Conservation (phyloP, 108 stramenopile species). For the Skeletonema potamos region DNA sequence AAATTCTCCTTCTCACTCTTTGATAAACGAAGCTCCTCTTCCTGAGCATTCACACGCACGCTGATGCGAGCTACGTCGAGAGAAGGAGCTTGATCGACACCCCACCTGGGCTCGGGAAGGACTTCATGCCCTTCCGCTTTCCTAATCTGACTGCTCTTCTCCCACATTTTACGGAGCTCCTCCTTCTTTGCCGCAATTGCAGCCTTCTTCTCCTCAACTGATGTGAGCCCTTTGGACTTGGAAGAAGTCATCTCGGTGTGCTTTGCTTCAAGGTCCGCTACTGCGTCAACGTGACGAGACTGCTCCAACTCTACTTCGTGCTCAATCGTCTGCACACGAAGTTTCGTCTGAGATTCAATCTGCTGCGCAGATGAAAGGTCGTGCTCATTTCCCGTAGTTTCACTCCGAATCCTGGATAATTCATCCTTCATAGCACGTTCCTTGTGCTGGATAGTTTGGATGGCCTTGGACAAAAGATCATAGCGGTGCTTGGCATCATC, state of each 20-base stretch:
- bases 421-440: constrained; percentile 40
- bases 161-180: constrained; percentile 38
- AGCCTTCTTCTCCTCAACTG: constrained; percentile 34
- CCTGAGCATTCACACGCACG: constrained; percentile 31
- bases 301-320: constrained; percentile 51
- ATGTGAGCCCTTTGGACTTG: constrained; percentile 34
- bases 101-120: constrained; percentile 33
- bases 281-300: constrained; percentile 34
- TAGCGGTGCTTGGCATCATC: constrained; percentile 47
- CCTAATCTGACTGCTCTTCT: constrained; percentile 41
- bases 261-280: constrained; percentile 16
- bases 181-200: constrained; percentile 42
- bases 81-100: constrained; percentile 35
- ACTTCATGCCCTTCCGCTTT: constrained; percentile 35
- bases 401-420: constrained; percentile 34
- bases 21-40: constrained; percentile 14
- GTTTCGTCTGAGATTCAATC: constrained; percentile 51
- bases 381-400: constrained; percentile 24
- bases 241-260: constrained; percentile 22
- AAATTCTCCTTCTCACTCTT: constrained; percentile 25
- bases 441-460: constrained; percentile 40
- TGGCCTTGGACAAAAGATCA: constrained; percentile 40
- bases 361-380: constrained; percentile 52
- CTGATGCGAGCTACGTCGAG: constrained; percentile 46
- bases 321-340: constrained; percentile 51